Evolutionary conservation across 257 asterid genomes (phyloP).

Genomic region (Handroanthus guayacan): DNA sequence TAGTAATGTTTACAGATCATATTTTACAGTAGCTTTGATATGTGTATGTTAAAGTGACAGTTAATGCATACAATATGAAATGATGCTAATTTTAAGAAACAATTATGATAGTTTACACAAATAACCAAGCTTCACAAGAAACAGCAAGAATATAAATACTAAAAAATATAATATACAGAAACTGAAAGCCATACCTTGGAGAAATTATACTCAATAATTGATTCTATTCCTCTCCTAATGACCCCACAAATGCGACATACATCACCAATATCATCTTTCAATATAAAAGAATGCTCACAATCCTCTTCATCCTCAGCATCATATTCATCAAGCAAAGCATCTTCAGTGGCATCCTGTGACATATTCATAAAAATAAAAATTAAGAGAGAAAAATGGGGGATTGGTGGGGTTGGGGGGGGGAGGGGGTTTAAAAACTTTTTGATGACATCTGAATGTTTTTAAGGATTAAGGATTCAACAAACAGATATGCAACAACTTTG

Average conservation of each 20-base stretch:
- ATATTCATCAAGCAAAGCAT: conserved; percentile 48
- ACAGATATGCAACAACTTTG: neutral
- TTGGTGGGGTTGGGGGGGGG: no score
- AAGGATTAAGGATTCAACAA: conserved; percentile 15
- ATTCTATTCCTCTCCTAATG: conserved; percentile 78
- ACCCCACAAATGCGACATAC: conserved; percentile 98
- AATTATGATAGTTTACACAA: conserved; percentile 27
- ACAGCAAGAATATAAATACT: conserved; percentile 25
- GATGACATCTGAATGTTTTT: conserved; percentile 25
- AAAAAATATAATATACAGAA: conserved; percentile 22
- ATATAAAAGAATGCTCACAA: conserved; percentile 86
- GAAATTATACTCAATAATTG: conserved; percentile 87
- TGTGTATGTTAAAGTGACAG: neutral
- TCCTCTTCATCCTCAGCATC: conserved; percentile 64
- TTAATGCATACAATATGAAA: conserved; percentile 10
- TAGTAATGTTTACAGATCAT: no score
- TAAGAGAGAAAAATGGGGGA: no score
- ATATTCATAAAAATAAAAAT: neutral
- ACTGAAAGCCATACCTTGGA: conserved; percentile 66
- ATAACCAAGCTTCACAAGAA: conserved; percentile 31
- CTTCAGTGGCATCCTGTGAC: conserved; percentile 63
- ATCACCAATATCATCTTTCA: conserved; percentile 93
- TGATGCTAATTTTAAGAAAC: conserved; percentile 13
- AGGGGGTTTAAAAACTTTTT: conserved; percentile 35
- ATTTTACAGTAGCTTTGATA: neutral